A percentile compares a stretch with the other conserved stretches of the same genome.
phyloP scores from a whole-genome alignment of 495 filamentous ascomycete species.

The Penicillium simplicissimum region DNA sequence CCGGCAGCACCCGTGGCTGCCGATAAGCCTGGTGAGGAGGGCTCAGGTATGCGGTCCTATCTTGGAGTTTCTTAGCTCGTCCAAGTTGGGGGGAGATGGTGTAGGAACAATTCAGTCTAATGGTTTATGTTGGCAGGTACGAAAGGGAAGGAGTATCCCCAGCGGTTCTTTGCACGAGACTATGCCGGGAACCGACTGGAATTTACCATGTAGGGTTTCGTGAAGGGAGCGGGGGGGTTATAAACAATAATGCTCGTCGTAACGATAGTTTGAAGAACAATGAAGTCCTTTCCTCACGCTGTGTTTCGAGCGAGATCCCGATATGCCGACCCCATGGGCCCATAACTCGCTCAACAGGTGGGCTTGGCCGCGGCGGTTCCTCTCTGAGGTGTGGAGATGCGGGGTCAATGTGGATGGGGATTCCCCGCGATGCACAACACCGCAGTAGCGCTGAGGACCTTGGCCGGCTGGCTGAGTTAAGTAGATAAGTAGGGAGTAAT shows the following conservation, averaged over 20 bases:
- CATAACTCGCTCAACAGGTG: neutral
- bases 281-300: neutral
- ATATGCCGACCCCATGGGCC: neutral
- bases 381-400: slow-evolving; percentile 11
- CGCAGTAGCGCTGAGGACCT: slow-evolving; percentile 14
- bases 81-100: neutral
- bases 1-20: slow-evolving; percentile 51
- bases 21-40: slow-evolving; percentile 54
- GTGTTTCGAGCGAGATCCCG: too few relatives aligned
- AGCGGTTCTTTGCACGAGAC: slow-evolving; percentile 63
- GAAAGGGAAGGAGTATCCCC: slow-evolving; percentile 58
- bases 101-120: neutral
- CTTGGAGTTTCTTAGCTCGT: neutral
- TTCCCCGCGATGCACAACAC: neutral
- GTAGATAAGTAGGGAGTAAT: neutral
- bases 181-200: slow-evolving; percentile 64
- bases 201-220: slow-evolving; percentile 50
- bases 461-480: slow-evolving; percentile 1
- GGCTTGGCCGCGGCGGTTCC: neutral
- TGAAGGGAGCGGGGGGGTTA: too few relatives aligned
- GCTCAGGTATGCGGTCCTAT: slow-evolving; percentile 42
- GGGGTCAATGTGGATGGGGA: slow-evolving; percentile 5
- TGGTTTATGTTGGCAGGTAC: slow-evolving; percentile 34
- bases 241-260: neutral
- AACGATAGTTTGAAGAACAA: neutral